Percentiles rank a stretch among this genome's conserved stretches.
Conservation (phyloP, 176 grass and related monocot species). For the Aegilops umbellulata region DNA sequence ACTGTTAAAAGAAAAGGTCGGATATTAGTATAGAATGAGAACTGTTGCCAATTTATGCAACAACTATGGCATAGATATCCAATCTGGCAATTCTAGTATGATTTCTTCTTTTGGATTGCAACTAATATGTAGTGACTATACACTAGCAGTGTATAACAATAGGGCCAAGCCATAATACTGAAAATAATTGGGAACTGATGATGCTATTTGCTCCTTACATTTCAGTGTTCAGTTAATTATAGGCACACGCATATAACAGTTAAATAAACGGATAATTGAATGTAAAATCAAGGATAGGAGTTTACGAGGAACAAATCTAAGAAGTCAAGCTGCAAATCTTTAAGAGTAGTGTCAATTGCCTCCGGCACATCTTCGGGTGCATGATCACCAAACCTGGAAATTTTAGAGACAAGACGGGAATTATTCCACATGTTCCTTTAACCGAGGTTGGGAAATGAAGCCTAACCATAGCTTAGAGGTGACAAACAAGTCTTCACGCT, state of each 20-base stretch:
- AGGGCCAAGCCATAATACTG: not conserved
- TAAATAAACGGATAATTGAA: not conserved
- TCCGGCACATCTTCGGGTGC: constrained; percentile 40
- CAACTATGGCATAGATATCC: not conserved
- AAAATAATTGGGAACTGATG: not conserved
- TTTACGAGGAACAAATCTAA: constrained; percentile 44
- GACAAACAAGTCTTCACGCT: constrained; percentile 77
- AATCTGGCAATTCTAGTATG: not conserved
- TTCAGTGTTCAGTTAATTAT: not conserved
- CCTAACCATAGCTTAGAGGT: constrained; percentile 84
- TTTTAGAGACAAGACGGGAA: not conserved
- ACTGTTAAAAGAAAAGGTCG: not conserved
- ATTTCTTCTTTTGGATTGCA: not conserved
- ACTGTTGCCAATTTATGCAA: not conserved
- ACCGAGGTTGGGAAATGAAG: constrained; percentile 15
- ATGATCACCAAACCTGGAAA: constrained; percentile 32
- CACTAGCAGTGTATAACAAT: not conserved
- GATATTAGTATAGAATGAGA: not conserved
- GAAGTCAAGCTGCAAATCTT: constrained; percentile 42
- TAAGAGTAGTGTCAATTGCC: constrained; percentile 12
- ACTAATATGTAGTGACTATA: not conserved
- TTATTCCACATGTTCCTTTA: not conserved
- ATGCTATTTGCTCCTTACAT: not conserved
- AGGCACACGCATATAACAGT: not conserved
- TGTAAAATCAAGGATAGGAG: not conserved